Conservation (phyloP, 2,329 filamentous ascomycete species). For the Fusarium sp. region DNA sequence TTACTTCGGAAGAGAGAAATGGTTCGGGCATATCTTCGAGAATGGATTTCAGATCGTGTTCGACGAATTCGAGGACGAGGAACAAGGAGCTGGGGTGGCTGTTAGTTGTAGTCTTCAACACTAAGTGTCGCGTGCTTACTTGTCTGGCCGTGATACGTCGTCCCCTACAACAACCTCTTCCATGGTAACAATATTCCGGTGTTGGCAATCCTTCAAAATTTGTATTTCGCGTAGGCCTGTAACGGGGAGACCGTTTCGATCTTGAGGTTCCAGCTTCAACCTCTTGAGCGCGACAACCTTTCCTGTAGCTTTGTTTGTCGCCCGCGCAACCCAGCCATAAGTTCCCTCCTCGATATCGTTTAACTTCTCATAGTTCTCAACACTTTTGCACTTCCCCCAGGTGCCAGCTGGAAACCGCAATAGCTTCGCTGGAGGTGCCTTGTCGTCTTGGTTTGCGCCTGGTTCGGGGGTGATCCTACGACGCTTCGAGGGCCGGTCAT, state of each 20-base stretch:
- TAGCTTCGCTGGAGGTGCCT: constrained; percentile 60
- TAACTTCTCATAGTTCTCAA: constrained; percentile 89
- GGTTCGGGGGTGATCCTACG: constrained; percentile 66
- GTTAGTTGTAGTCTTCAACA: constrained; percentile 14
- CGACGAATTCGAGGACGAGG: constrained; percentile 96
- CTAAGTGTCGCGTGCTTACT: constrained; percentile 54
- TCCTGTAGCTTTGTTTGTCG: constrained; percentile 77
- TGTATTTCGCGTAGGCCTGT: constrained; percentile 95
- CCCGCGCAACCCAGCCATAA: constrained; percentile 93
- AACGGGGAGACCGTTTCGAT: constrained; percentile 82
- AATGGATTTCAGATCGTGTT: constrained; percentile 94
- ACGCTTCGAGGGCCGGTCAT: constrained; percentile 68
- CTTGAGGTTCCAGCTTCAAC: constrained; percentile 86
- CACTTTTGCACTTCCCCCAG: constrained; percentile 79
- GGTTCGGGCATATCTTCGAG: constrained; percentile 95
- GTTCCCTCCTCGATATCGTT: constrained; percentile 98
- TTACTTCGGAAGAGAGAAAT: constrained; percentile 91
- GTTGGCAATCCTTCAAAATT: constrained; percentile 82
- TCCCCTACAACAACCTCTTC: constrained; percentile 87
- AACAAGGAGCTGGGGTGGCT: constrained; percentile 72
- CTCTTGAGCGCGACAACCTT: constrained; percentile 92
- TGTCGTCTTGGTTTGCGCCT: constrained; percentile 43
- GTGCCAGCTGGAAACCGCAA: constrained; percentile 76
- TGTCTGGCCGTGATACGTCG: constrained; percentile 64
- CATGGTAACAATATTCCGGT: constrained; percentile 85